Base-by-base conservation (phyloP, 768 basidiomycete genomes). In the Kwoniella dejecticola region DNA sequence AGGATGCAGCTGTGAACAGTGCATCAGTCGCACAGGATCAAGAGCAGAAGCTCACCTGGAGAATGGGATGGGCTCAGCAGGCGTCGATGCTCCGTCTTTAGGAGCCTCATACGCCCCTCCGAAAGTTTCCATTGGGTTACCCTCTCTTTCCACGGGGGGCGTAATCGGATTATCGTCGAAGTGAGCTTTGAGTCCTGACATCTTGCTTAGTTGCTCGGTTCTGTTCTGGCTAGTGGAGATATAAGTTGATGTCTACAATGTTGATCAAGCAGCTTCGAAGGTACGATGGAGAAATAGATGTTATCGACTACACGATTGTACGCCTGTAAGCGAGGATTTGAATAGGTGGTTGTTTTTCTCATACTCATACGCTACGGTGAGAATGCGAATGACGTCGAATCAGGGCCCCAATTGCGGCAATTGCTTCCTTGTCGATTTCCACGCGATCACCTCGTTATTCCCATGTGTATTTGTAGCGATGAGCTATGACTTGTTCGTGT, bases 21-120 rank as follows among this genome's bases (percentile, higher is more conserved):
- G n/a, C n/a, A n/a, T n/a, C n/a, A n/a, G n/a, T 36, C 15, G 33
- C 15, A 36, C 33, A 36, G 15, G 33, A n/a, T n/a, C n/a, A n/a
- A n/a, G 33, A 36, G 33, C 7, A 7, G 33, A 7, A 36, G 30
- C 66, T 44, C 38, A 74, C 72, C 72, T 66, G 1, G 73, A 75
- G 56, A 77, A 77, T 24, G 75, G 75, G 44, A 77, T 75, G 7
- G 72, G 64, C 30, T 65, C 61, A 12, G 15, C 50, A 19, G 57
- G 57, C 10, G 40, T 60, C 24, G n/a, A 42, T 12, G 41, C n/a
- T 5, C 40, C 60, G n/a, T 50, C 48, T 23, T 44, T 57, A 2
- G 48, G 40, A 3, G 30, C 21, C 36, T 58, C 46, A 17, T 58
- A 56, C 4, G 36, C 29, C 19, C 55, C 57, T 27, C 52, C 52